Percentiles rank a stretch among this genome's conserved stretches.
Conservation (phyloP, 176 grass and related monocot species). For the Elaeis guineensis region DNA sequence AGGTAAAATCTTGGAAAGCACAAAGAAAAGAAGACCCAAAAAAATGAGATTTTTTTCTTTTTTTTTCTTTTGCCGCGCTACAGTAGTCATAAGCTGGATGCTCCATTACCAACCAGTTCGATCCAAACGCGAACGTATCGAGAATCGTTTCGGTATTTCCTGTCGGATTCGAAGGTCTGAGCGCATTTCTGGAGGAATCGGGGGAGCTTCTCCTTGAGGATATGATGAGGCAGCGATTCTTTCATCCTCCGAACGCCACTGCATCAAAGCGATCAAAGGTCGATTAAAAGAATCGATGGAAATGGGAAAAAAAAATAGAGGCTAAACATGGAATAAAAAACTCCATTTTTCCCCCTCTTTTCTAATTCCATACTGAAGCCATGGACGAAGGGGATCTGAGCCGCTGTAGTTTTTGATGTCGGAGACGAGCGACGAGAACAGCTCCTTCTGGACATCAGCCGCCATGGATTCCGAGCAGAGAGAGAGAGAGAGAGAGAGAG, state of each 20-base stretch:
- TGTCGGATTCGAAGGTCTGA: conserved; percentile 61
- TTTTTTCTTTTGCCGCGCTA: too few relatives aligned
- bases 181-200: conserved; percentile 93
- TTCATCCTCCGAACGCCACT: conserved; percentile 63
- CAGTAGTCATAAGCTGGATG: too few relatives aligned
- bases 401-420: conserved; percentile 63
- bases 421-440: conserved; percentile 50
- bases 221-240: conserved; percentile 33
- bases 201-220: conserved; percentile 62
- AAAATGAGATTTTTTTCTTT: too few relatives aligned
- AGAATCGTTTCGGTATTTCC: conserved; percentile 47
- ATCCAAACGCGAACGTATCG: conserved; percentile 83
- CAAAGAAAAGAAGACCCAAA: too few relatives aligned
- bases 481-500: too few relatives aligned
- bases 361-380: conserved; percentile 41
- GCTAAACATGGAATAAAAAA: too few relatives aligned
- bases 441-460: conserved; percentile 40
- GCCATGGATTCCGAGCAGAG: conserved; percentile 32
- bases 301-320: not conserved
- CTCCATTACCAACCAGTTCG: conserved; percentile 61
- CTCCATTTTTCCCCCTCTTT: too few relatives aligned
- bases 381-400: conserved; percentile 70
- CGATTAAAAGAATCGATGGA: not conserved
- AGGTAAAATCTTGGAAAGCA: too few relatives aligned
- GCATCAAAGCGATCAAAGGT: not conserved